Evolutionary conservation across 192 early-diverging fungal species (phyloP), one percentile per base, ranked within the genome.

Genomic region (Linderina pennispora): DNA sequence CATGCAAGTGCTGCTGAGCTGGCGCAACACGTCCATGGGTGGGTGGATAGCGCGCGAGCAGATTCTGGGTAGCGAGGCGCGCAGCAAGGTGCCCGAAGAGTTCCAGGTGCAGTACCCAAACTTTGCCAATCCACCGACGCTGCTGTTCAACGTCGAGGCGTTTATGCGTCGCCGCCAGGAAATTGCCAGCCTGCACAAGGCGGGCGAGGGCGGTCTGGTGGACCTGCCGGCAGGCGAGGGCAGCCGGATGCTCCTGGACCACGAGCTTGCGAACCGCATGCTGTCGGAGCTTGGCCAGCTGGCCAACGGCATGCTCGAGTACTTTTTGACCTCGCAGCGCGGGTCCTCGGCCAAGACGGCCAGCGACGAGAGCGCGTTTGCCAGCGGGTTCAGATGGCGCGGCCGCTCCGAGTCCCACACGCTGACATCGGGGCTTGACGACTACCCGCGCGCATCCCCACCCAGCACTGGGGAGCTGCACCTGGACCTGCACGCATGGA

Each of bases 11-110:
- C 76, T 94, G 25, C 70, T 72, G 28, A 81, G 82, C 55, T 97
- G 91, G 94, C 69, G 75, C 31, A 72, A 83, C 49, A 90, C 92
- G 60, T 89, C 94, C 45, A 63, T 71, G 13, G 50, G 77, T 41
- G 94, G 94, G 4, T 97, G 94, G 94, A 82, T 97, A n/a, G 88
- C 84, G 0, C 76, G 91, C 13, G 91, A 97, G 55, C 91, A 94
- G 65, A 94, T 97, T 49, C 64, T 97, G 16, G 94, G 94, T 14
- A 87, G 87, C 21, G 94, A 97, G 50, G 89, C 91, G 1, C 77
- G 91, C 19, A 90, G 87, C 67, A 91, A 89, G 51, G 84, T 97
- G 8, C 91, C 91, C 2, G 22, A 58, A 17, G 88, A 94, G 74
- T 97, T 97, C 69, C 91, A 93, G 48, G 86, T 81, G 7, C 94